A percentile compares a stretch with the other conserved stretches of the same genome.
Conservation (phyloP, 2,329 filamentous ascomycete species). For the Colletotrichum karsti region DNA sequence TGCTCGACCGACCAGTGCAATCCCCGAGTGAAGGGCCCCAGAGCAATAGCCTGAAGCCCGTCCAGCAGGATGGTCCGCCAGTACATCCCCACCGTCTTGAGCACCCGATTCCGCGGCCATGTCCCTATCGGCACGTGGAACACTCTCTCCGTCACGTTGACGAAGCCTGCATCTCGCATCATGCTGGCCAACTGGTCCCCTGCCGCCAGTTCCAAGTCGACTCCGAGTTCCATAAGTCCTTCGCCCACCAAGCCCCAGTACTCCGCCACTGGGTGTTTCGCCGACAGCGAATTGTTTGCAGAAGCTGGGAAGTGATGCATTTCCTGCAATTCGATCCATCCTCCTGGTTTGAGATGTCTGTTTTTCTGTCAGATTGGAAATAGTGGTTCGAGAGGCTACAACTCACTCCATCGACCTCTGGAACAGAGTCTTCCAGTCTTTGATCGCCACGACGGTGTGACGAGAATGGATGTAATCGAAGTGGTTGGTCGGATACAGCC, state of each 20-base stretch:
- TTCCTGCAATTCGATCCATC: conserved; percentile 65
- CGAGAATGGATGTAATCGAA: conserved; percentile 71
- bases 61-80: conserved; percentile 60
- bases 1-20: conserved; percentile 57
- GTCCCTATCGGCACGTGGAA: conserved; percentile 63
- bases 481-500: conserved; percentile 61
- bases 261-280: conserved; percentile 50
- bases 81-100: conserved; percentile 61
- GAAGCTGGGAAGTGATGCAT: conserved; percentile 58
- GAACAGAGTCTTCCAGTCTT: conserved; percentile 62
- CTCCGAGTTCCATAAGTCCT: conserved; percentile 52
- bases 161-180: conserved; percentile 60
- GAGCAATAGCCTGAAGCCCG: conserved; percentile 58
- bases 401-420: conserved; percentile 54
- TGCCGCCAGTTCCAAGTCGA: conserved; percentile 55
- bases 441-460: conserved; percentile 63
- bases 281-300: conserved; percentile 47
- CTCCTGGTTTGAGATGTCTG: conserved; percentile 61
- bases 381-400: not conserved
- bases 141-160: conserved; percentile 57
- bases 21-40: conserved; percentile 60
- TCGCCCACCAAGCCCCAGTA: conserved; percentile 57
- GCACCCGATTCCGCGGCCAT: conserved; percentile 59
- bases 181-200: conserved; percentile 49
- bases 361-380: not conserved